Evolutionary conservation across 352 stramenopile genomes (phyloP), one percentile per base, ranked within the genome.

Genomic region (Pythium dissotocum): DNA sequence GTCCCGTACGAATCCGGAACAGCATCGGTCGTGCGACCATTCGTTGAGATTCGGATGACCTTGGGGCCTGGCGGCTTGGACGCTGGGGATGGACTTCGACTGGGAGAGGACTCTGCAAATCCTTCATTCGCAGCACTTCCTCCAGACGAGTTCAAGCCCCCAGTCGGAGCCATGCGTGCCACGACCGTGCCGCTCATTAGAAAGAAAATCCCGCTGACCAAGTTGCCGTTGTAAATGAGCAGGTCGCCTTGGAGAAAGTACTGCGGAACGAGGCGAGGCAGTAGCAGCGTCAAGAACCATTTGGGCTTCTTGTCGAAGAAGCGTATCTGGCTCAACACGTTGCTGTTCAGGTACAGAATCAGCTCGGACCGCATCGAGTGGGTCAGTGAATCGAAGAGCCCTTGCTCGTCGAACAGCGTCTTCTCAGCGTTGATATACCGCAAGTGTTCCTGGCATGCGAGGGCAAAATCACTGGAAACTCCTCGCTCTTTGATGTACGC

Each of bases 281-380:
- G 63, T 13, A 93, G 62, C 18, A 93, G 66, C 14, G 85, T 89
- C 16, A 93, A 63, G 62, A 93, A 93, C 85, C 85, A 93, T 44
- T 93, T 93, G 4, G 85, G 85, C 30, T 93, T 93, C 58, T 93
- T 93, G 57, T 93, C 85, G 32, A 93, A 93, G 62, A 93, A 91
- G 0, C 85, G 79, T 6, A 91, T 79, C 57, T 89, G 84, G 4
- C 81, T 80, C 5, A 91, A 66, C 1, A 89, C 70, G 32, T 71
- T 70, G 32, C 56, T 73, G 58, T 93, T 90, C 33, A 93, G 69
- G 38, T 83, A 78, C 59, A 93, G 58, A 32, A 90, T 85, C 10
- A 93, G 70, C 33, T 93, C 85, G 40, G 77, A 83, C 21, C 83
- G 78, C 18, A 93, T 63, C 2, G 78, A 82, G 65, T 91, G 88